Evolutionary conservation across 257 asterid species (phyloP).

Genomic region (Osmanthus fragrans): DNA sequence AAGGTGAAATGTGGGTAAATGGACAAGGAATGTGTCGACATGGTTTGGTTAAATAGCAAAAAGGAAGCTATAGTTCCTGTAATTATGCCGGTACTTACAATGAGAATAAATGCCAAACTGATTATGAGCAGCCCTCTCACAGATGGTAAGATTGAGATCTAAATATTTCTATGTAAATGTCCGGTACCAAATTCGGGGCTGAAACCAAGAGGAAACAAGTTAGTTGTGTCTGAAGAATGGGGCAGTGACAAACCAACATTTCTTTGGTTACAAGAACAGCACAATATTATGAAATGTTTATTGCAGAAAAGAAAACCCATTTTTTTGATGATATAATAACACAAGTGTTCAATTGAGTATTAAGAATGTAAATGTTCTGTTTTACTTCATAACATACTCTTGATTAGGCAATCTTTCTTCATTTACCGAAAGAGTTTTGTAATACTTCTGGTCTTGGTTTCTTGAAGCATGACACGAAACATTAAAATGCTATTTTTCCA

Average conservation of each 20-base stretch:
- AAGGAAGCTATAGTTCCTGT: slow-evolving; percentile 69
- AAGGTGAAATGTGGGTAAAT: slow-evolving; percentile 87
- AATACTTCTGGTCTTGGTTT: neutral
- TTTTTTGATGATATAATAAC: too few species aligned
- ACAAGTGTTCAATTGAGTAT: neutral
- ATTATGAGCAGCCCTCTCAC: slow-evolving; percentile 83
- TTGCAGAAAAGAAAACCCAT: neutral
- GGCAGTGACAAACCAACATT: slow-evolving; percentile 69
- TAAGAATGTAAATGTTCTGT: neutral
- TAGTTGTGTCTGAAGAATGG: slow-evolving; percentile 78
- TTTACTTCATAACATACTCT: neutral
- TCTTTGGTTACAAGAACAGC: slow-evolving; percentile 52
- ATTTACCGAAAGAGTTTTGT: neutral
- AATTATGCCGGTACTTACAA: slow-evolving; percentile 65
- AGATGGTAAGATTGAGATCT: slow-evolving; percentile 41
- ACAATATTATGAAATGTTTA: neutral
- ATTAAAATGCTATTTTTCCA: neutral
- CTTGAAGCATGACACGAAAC: neutral
- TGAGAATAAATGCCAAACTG: slow-evolving; percentile 68
- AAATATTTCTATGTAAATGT: slow-evolving; percentile 13
- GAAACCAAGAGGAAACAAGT: slow-evolving; percentile 57
- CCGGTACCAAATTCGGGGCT: slow-evolving; percentile 84
- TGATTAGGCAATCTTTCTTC: neutral
- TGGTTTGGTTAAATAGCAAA: slow-evolving; percentile 75
- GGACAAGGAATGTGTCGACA: slow-evolving; percentile 84